Evolutionary conservation across 352 stramenopile genomes (phyloP).

Genomic region (Phytophthora constricta): DNA sequence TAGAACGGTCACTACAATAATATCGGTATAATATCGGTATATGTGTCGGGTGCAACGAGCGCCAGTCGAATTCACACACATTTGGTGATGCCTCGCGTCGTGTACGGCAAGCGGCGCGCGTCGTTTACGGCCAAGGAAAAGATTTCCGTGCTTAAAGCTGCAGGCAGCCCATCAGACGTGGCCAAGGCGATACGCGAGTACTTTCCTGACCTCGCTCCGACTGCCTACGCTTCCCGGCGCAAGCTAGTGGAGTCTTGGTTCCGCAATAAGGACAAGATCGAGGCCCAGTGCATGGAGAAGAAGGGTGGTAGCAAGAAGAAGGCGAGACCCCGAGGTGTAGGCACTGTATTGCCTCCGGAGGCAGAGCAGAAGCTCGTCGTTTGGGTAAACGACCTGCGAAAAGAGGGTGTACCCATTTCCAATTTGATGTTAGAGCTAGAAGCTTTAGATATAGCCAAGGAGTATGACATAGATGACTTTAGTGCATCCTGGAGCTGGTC

Average conservation of each 20-base stretch:
- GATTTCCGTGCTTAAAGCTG: background rate
- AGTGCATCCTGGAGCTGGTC: background rate
- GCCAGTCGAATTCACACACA: background rate
- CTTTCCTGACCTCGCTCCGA: background rate
- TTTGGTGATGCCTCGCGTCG: background rate
- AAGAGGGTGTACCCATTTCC: conserved; percentile 10
- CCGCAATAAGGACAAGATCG: background rate
- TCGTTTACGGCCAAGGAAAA: background rate
- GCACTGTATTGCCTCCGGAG: background rate
- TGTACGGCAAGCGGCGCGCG: background rate
- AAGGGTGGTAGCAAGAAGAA: conserved; percentile 6
- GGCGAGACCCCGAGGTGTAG: background rate
- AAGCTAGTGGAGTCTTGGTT: background rate
- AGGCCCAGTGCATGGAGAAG: background rate
- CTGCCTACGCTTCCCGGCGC: background rate
- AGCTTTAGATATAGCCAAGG: background rate
- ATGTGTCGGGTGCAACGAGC: background rate
- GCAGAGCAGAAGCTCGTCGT: conserved; percentile 2
- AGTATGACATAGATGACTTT: background rate
- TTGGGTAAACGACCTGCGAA: conserved; percentile 12
- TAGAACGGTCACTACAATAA: background rate
- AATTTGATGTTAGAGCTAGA: background rate
- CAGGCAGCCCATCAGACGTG: background rate
- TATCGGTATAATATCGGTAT: background rate
- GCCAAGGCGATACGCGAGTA: background rate